Base-by-base conservation (phyloP, 2,329 filamentous ascomycete species). In the Aureobasidium pullulans region DNA sequence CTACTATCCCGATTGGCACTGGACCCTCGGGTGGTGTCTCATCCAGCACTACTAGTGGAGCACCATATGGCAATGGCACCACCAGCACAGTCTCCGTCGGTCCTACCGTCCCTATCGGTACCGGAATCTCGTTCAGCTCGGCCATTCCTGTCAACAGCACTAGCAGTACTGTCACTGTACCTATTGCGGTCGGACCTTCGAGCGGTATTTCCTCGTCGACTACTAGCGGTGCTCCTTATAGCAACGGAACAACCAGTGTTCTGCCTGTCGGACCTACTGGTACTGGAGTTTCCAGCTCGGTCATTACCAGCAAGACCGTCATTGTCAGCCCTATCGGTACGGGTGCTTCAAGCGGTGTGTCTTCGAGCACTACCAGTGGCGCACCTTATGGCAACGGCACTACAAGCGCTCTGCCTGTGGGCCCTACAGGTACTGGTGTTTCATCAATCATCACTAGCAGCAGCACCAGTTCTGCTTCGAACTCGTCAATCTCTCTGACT, bases 391-490 rank as follows among this genome's bases (percentile, higher is more conserved):
- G 34, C 28, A 56, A 42, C 23, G 32, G 13, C 8, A 60, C 59
- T n/a, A 54, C 50, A 52, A 54, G 48, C 36, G 23, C 36, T 13
- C 28, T 50, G 15, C 40, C 39, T 28, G 57, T 54, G 10, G 59
- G 50, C 6, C 50, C 50, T n/a, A 60, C 50, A 6, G 59, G 59
- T 11, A 57, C 50, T 34, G 57, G 57, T 4, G 13, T 42, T 13
- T 40, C 44, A 16, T 28, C 50, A 9, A 11, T 34, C 32, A 31
- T 34, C 31, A 37, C 19, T 13, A 40, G 37, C 37, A 40, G 34
- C 3, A 13, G 13, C 8, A 39, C 19, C n/a, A 50, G 36, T 29
- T 44, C 37, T n/a, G n/a, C 37, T 32, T 5, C 6, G 3, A 40
- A 34, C 36, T 34, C 42, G 2, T 31, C 58, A 9, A 13, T 23